Conservation (phyloP, 305 asterid genomes). For the Solanum hybrid region DNA sequence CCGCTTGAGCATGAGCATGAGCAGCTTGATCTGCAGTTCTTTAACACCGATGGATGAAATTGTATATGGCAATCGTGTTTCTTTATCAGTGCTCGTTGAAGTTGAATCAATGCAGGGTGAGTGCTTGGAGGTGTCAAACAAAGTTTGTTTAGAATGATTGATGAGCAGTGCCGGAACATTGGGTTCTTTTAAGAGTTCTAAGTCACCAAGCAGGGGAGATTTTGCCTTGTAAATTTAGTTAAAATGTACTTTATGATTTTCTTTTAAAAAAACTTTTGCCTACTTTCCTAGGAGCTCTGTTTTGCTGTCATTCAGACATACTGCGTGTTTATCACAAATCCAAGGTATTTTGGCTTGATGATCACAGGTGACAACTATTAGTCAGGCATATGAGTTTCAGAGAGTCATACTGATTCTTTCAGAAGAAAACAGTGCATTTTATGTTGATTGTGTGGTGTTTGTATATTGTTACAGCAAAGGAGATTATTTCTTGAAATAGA, state of each 20-base stretch:
- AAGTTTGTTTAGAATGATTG: not conserved
- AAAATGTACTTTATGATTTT: not conserved
- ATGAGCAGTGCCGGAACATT: not conserved
- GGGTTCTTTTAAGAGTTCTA: not conserved
- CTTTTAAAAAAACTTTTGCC: not conserved
- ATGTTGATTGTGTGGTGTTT: not conserved
- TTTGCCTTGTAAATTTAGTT: not conserved
- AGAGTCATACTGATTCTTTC: not conserved
- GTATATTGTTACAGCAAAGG: not conserved
- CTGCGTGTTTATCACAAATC: not conserved
- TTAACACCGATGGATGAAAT: not conserved
- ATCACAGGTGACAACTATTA: not conserved
- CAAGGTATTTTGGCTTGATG: not conserved
- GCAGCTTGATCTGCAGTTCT: not conserved
- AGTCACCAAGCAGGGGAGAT: not conserved
- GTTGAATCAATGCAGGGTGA: not conserved
- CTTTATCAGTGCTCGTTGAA: not conserved
- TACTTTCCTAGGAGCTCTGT: not conserved
- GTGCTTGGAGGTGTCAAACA: not conserved
- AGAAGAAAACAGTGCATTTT: not conserved
- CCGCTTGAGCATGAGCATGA: not conserved
- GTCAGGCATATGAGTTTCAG: not conserved
- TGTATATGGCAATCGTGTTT: not conserved
- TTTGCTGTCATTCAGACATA: not conserved
- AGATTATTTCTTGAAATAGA: not conserved